Evolutionary conservation across 352 stramenopile species (phyloP).

Genomic region (Pythium volutum): DNA sequence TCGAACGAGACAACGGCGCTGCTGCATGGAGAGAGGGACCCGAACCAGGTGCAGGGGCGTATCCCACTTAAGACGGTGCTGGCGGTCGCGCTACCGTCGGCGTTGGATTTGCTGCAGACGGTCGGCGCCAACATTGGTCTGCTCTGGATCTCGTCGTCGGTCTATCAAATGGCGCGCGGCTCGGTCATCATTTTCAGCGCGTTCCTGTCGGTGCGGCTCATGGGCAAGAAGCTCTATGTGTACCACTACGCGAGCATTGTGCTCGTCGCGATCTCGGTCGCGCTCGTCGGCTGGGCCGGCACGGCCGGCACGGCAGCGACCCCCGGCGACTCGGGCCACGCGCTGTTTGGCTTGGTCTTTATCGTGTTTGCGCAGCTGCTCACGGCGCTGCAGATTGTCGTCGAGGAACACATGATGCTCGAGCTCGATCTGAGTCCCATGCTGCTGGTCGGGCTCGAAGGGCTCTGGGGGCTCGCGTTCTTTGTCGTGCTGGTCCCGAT

Average conservation of each 20-base stretch:
- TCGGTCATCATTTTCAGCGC: conserved; percentile 91
- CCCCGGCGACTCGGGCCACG: conserved; percentile 39
- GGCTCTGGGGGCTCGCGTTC: conserved; percentile 84
- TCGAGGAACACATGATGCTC: conserved; percentile 88
- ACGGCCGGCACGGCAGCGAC: conserved; percentile 10
- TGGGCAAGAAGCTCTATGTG: conserved; percentile 74
- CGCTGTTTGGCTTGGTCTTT: conserved; percentile 66
- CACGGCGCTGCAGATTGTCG: conserved; percentile 86
- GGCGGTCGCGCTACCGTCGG: conserved; percentile 59
- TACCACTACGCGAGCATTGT: conserved; percentile 88
- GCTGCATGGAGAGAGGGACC: conserved; percentile 18
- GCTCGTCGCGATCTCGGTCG: conserved; percentile 67
- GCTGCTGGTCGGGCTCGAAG: conserved; percentile 85
- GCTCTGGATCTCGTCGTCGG: conserved; percentile 85
- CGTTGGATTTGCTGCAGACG: conserved; percentile 84
- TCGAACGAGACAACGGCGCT: conserved; percentile 37
- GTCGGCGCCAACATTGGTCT: conserved; percentile 85
- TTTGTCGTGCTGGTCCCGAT: conserved; percentile 67
- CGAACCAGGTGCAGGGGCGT: conserved; percentile 11
- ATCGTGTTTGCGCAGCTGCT: conserved; percentile 81
- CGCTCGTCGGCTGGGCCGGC: conserved; percentile 67
- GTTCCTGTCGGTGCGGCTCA: conserved; percentile 80
- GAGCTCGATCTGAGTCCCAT: conserved; percentile 81
- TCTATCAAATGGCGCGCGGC: conserved; percentile 90
- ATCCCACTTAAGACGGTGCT: conserved; percentile 54